These are phyloP conservation scores for Ceratobasidium sp. DNA, from an alignment of 1,284 basidiomycete species.

Conservation along the genomic window DNA sequence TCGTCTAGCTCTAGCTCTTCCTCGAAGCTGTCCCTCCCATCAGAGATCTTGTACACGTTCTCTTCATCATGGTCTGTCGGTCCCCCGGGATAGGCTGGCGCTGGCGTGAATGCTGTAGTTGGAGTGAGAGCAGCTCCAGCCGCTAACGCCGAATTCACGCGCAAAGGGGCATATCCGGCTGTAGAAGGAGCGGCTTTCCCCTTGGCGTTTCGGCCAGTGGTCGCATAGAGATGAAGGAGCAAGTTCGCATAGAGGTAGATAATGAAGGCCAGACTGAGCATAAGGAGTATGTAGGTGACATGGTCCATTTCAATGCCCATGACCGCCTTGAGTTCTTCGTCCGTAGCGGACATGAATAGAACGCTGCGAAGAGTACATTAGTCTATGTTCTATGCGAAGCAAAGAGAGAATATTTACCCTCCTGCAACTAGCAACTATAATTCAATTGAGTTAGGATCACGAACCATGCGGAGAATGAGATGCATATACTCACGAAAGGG, in stretches of 20 bases:
- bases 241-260: slow-evolving; percentile 76
- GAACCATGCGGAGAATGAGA: slow-evolving; percentile 4
- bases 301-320: slow-evolving; percentile 82
- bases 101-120: slow-evolving; percentile 33
- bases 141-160: slow-evolving; percentile 15
- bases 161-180: slow-evolving; percentile 22
- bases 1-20: slow-evolving; percentile 39
- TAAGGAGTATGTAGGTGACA: slow-evolving; percentile 85
- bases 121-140: slow-evolving; percentile 1
- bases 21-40: slow-evolving; percentile 38
- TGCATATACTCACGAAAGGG: slow-evolving; percentile 75
- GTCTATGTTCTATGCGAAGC: neutral
- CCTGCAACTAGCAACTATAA: slow-evolving; percentile 72
- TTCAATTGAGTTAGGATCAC: slow-evolving; percentile 23
- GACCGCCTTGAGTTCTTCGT: slow-evolving; percentile 82
- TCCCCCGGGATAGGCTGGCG: slow-evolving; percentile 31
- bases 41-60: slow-evolving; percentile 33
- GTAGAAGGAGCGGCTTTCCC: slow-evolving; percentile 16
- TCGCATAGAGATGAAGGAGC: slow-evolving; percentile 67
- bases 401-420: slow-evolving; percentile 56
- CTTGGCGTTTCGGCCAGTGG: slow-evolving; percentile 67
- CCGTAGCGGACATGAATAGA: slow-evolving; percentile 90
- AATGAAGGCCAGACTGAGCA: slow-evolving; percentile 84
- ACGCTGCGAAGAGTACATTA: slow-evolving; percentile 57
- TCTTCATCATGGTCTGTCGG: slow-evolving; percentile 23